Conservation (phyloP, 2,329 filamentous ascomycete genomes). For the Ceratocystis albifundus region DNA sequence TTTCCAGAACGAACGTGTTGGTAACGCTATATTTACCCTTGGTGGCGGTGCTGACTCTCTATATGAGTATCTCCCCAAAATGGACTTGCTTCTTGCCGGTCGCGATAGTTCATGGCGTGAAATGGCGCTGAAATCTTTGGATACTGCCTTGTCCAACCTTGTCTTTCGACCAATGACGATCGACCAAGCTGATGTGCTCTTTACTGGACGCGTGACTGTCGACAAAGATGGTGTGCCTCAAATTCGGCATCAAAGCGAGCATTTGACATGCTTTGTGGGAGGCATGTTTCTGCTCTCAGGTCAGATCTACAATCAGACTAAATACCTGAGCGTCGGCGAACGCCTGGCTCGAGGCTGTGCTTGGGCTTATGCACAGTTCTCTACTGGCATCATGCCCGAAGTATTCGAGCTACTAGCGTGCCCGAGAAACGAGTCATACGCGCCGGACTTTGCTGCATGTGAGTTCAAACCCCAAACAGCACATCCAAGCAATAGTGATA, state of each 20-base stretch:
- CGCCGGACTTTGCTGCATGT: slow-evolving; percentile 26
- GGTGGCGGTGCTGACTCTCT: slow-evolving; percentile 45
- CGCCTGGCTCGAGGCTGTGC: slow-evolving; percentile 53
- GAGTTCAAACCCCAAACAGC: slow-evolving; percentile 25
- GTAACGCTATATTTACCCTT: slow-evolving; percentile 37
- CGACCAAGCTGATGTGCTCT: slow-evolving; percentile 49
- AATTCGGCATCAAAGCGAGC: slow-evolving; percentile 30
- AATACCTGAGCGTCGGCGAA: slow-evolving; percentile 47
- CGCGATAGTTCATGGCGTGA: slow-evolving; percentile 46
- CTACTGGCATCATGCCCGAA: slow-evolving; percentile 51
- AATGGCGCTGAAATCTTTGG: slow-evolving; percentile 52
- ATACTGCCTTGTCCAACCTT: slow-evolving; percentile 48
- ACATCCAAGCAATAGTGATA: slow-evolving; percentile 21
- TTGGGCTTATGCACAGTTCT: slow-evolving; percentile 47
- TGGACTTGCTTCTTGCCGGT: slow-evolving; percentile 55
- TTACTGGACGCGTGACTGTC: slow-evolving; percentile 37
- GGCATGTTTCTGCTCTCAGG: slow-evolving; percentile 55
- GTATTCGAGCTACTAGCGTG: slow-evolving; percentile 40
- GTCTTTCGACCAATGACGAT: slow-evolving; percentile 60
- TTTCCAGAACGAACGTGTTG: slow-evolving; percentile 28
- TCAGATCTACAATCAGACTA: slow-evolving; percentile 39
- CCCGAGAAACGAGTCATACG: slow-evolving; percentile 28
- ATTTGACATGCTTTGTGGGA: slow-evolving; percentile 54
- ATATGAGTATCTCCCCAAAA: slow-evolving; percentile 51
- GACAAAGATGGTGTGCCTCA: not conserved